Evolutionary conservation across 768 basidiomycete genomes (phyloP).

Genomic region (Amylocystis lapponica): DNA sequence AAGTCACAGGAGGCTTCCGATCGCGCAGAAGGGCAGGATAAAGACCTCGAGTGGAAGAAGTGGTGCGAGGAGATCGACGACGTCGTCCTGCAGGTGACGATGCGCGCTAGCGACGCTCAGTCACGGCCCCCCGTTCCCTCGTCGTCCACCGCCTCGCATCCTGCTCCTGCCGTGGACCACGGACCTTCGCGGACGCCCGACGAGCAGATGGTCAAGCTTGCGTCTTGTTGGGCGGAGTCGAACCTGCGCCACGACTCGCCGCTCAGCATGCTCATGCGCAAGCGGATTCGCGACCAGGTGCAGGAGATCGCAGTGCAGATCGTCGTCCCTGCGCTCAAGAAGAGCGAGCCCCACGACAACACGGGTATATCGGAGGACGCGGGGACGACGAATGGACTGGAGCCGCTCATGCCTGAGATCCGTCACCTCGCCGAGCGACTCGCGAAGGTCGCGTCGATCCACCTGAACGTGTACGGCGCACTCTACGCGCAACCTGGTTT

Average conservation of each 20-base stretch:
- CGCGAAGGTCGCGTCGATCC: slow-evolving; percentile 65
- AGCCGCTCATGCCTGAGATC: slow-evolving; percentile 66
- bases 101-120: slow-evolving; percentile 50
- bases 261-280: slow-evolving; percentile 54
- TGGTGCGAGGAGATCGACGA: slow-evolving; percentile 56
- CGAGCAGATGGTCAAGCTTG: slow-evolving; percentile 48
- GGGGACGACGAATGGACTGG: slow-evolving; percentile 54
- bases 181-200: slow-evolving; percentile 35
- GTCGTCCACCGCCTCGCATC: slow-evolving; percentile 1
- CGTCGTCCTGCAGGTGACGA: slow-evolving; percentile 71
- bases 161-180: slow-evolving; percentile 6
- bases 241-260: slow-evolving; percentile 58
- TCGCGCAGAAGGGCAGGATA: slow-evolving; percentile 6
- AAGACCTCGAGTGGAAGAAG: slow-evolving; percentile 39
- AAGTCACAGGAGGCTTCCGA: slow-evolving; percentile 7
- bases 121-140: slow-evolving; percentile 6
- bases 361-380: slow-evolving; percentile 12
- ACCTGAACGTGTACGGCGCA: slow-evolving; percentile 71
- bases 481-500: slow-evolving; percentile 70
- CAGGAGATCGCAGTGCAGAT: slow-evolving; percentile 16
- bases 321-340: slow-evolving; percentile 18
- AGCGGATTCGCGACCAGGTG: slow-evolving; percentile 37
- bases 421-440: slow-evolving; percentile 64
- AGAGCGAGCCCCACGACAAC: slow-evolving; percentile 6
- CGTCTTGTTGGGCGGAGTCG: slow-evolving; percentile 65